Percentiles rank a stretch among this genome's conserved stretches.
Evolutionary conservation across 2,329 filamentous ascomycete genomes (phyloP).

Genomic region (Tolypocladium tundrense): DNA sequence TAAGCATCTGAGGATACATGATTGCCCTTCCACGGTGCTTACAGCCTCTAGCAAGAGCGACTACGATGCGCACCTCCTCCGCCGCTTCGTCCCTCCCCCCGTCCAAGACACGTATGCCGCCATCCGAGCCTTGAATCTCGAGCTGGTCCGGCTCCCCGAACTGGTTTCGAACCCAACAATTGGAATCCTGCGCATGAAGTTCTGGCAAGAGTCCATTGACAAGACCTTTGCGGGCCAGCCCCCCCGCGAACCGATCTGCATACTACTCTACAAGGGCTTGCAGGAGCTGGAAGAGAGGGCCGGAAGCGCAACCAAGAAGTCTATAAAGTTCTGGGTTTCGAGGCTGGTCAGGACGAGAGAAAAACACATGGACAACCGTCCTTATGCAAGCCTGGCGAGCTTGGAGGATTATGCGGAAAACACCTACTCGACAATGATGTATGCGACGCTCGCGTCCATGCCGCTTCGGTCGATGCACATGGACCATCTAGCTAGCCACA

Average conservation of each 20-base stretch:
- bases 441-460: constrained; percentile 71
- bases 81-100: constrained; percentile 69
- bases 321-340: constrained; percentile 62
- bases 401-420: constrained; percentile 88
- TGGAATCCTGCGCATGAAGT: constrained; percentile 82
- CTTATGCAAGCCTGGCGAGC: constrained; percentile 61
- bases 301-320: constrained; percentile 30
- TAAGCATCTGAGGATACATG: constrained; percentile 13
- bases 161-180: constrained; percentile 81
- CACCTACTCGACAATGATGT: constrained; percentile 88
- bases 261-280: constrained; percentile 68
- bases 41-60: constrained; percentile 61
- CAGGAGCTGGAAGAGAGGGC: constrained; percentile 43
- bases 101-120: constrained; percentile 79
- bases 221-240: constrained; percentile 68
- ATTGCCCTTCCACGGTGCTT: not conserved
- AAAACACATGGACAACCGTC: constrained; percentile 72
- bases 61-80: constrained; percentile 76
- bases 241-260: constrained; percentile 82
- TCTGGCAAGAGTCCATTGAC: constrained; percentile 81
- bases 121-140: constrained; percentile 85
- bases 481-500: constrained; percentile 89
- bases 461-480: constrained; percentile 73
- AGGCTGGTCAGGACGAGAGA: constrained; percentile 74
- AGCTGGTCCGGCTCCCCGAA: constrained; percentile 82